Conservation (phyloP, 2,329 filamentous ascomycete genomes). For the Fusarium keratoplasticum region DNA sequence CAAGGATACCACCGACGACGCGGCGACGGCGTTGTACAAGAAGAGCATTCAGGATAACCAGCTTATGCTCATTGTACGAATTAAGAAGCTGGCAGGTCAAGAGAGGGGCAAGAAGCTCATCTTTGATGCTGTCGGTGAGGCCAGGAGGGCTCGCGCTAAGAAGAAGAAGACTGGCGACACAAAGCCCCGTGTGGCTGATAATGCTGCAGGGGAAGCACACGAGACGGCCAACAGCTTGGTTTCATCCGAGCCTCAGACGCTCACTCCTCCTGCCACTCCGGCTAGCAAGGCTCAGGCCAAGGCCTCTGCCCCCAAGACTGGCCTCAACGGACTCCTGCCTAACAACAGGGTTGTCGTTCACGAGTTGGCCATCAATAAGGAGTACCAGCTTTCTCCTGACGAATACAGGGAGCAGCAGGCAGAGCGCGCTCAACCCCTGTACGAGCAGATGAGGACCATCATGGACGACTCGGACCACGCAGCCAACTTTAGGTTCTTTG, state of each 20-base stretch:
- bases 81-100: constrained; percentile 80
- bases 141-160: constrained; percentile 71
- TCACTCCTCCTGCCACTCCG: constrained; percentile 66
- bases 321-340: constrained; percentile 69
- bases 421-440: constrained; percentile 60
- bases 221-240: constrained; percentile 53
- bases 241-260: constrained; percentile 59
- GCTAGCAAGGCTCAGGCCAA: constrained; percentile 54
- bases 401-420: constrained; percentile 69
- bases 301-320: constrained; percentile 52
- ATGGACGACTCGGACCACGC: constrained; percentile 75
- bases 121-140: constrained; percentile 78
- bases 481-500: constrained; percentile 74
- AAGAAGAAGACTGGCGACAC: constrained; percentile 78
- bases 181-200: constrained; percentile 73
- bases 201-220: constrained; percentile 52
- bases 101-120: constrained; percentile 79
- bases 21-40: constrained; percentile 80
- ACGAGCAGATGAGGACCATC: constrained; percentile 69
- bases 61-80: constrained; percentile 80
- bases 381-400: constrained; percentile 76
- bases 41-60: constrained; percentile 86
- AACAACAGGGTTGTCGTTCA: constrained; percentile 82
- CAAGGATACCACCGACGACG: constrained; percentile 79
- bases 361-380: constrained; percentile 82